phyloP scores from a whole-genome alignment of 345 rosid species.

The Acer campestre region DNA sequence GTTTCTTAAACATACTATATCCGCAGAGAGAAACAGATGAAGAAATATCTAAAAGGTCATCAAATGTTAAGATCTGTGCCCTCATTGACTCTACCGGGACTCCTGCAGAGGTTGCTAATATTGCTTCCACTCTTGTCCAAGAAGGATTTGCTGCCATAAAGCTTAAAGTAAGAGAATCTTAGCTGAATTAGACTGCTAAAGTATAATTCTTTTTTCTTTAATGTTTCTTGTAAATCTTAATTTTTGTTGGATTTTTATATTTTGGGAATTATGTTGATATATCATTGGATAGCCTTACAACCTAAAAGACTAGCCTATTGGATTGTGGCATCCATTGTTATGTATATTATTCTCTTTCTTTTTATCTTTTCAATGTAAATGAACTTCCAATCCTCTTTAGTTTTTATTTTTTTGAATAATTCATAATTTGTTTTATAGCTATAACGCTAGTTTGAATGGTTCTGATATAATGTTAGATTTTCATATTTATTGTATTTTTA shows the following conservation, averaged over 20 bases:
- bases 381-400: not conserved
- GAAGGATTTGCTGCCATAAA: slow-evolving; percentile 87
- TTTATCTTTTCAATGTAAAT: too few species aligned
- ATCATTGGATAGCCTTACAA: not conserved
- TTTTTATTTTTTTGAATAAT: too few species aligned
- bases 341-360: too few species aligned
- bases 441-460: not conserved
- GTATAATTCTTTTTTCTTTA: not conserved
- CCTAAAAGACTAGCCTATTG: not conserved
- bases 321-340: too few species aligned
- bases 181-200: slow-evolving; percentile 9
- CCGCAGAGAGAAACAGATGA: slow-evolving; percentile 35
- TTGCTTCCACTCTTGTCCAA: slow-evolving; percentile 64
- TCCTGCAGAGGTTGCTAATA: slow-evolving; percentile 68
- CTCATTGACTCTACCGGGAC: slow-evolving; percentile 78
- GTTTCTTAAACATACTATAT: slow-evolving; percentile 53
- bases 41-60: slow-evolving; percentile 40
- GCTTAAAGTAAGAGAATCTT: slow-evolving; percentile 66
- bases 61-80: slow-evolving; percentile 71
- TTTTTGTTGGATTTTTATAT: too few species aligned
- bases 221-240: not conserved
- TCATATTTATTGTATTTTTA: too few species aligned
- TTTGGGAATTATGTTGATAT: not conserved
- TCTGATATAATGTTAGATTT: not conserved
- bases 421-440: not conserved